Base-by-base conservation (phyloP, 176 grass and related monocot genomes). In the Triticum urartu region DNA sequence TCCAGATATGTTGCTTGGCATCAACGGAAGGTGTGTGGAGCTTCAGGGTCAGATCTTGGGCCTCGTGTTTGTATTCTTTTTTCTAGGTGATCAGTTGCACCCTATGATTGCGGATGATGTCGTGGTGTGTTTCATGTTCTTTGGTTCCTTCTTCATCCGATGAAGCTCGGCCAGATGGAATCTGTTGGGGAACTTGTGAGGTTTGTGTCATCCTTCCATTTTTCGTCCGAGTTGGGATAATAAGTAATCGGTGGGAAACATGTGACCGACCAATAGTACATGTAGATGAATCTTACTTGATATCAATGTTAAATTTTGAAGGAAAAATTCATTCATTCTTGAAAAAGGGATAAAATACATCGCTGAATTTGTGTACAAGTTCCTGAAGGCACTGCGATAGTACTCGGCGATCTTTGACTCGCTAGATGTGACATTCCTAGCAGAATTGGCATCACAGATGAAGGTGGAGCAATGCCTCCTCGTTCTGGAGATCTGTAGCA, bases 351-450 rank as follows among this genome's bases (percentile, higher is more conserved):
- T 9, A 7, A n/a, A 72, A 35, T 69, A 47, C 5, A 25, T 72
- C 12, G 0, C 4, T 24, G 4, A 36, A 63, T 15, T 58, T 20
- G 6, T 3, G 9, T 1, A 34, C 45, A 92, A 93, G 80, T 98
- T 94, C 84, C 79, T 94, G 2, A 91, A 98, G 70, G 95, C 95
- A 1, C 24, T 98, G 32, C 92, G 92, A 69, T 98, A 98, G 83
- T 98, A 95, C 86, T 98, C 95, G 3, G 89, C 95, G 10, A 89
- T 98, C 83, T 98, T 98, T 70, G 95, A 98, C 65, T 98, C 95
- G 20, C 81, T 98, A 7, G 93, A 98, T 60, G 93, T 83, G 45
- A 85, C 84, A 20, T 81, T 72, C 36, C 62, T 87, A 33, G 22
- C 87, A 42, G 79, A 92, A 81, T 87, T 89, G 14, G 77, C 88